A percentile compares a stretch with the other conserved stretches of the same genome.
phyloP scores from a whole-genome alignment of 1,284 basidiomycete genomes.

The Veloporphyrellus conicus region DNA sequence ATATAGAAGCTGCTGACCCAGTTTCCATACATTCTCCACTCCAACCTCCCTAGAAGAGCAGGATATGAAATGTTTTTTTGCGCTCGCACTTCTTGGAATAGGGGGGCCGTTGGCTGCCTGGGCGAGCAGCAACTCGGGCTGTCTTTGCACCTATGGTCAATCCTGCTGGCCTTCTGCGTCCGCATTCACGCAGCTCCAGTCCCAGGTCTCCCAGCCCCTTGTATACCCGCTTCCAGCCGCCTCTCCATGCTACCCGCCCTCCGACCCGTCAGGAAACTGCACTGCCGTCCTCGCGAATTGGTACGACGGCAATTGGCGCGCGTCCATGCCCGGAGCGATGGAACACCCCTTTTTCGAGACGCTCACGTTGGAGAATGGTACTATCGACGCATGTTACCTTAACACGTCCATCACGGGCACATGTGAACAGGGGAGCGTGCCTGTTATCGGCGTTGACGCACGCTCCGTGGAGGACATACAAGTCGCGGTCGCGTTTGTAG shows the following conservation, averaged over 20 bases:
- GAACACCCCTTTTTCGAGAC: not conserved
- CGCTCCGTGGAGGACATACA: conserved; percentile 30
- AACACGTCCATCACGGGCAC: conserved; percentile 3
- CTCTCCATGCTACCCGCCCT: conserved; percentile 25
- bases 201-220: conserved; percentile 30
- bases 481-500: too few relatives aligned
- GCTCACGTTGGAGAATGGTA: not conserved
- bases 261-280: conserved; percentile 20
- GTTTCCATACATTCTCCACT: too few relatives aligned
- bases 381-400: not conserved
- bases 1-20: too few relatives aligned
- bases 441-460: conserved; percentile 25
- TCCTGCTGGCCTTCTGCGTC: conserved; percentile 41
- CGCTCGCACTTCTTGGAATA: not conserved
- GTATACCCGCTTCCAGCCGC: conserved; percentile 26
- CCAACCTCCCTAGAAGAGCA: too few relatives aligned
- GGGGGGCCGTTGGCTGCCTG: not conserved
- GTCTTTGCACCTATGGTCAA: conserved; percentile 14
- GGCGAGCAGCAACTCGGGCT: conserved; percentile 1
- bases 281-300: not conserved
- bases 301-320: not conserved
- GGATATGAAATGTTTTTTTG: not conserved
- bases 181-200: conserved; percentile 34
- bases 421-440: conserved; percentile 17
- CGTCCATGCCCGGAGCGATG: not conserved